Conservation (phyloP, 768 basidiomycete species). For the Hericium coralloides region DNA sequence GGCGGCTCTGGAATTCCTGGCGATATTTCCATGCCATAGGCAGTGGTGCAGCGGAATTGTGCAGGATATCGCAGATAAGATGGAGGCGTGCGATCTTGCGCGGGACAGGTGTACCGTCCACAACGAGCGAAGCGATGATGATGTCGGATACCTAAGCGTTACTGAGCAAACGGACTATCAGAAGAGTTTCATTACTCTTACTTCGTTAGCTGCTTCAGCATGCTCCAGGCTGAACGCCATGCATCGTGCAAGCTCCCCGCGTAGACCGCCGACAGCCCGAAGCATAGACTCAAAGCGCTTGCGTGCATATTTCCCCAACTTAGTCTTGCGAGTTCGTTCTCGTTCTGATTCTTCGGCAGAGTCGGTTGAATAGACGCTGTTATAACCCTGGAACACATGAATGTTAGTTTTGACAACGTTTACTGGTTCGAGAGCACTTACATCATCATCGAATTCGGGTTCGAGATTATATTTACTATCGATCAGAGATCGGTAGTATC, state of each 20-base stretch:
- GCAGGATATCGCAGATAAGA: slow-evolving; percentile 94
- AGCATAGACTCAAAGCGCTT: slow-evolving; percentile 88
- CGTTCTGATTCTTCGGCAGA: slow-evolving; percentile 91
- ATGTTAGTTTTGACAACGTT: not conserved
- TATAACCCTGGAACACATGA: slow-evolving; percentile 55
- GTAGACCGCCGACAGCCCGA: slow-evolving; percentile 72
- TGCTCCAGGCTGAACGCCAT: slow-evolving; percentile 98
- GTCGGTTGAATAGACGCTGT: slow-evolving; percentile 86
- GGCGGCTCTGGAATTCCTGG: slow-evolving; percentile 82
- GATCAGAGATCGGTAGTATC: slow-evolving; percentile 61
- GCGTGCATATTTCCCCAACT: slow-evolving; percentile 70
- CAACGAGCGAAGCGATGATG: slow-evolving; percentile 79
- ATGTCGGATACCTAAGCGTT: slow-evolving; percentile 71
- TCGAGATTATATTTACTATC: slow-evolving; percentile 45
- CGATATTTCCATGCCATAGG: slow-evolving; percentile 98
- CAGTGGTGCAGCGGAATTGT: slow-evolving; percentile 90
- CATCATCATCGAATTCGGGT: slow-evolving; percentile 79
- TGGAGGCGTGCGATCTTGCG: slow-evolving; percentile 93
- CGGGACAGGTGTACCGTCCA: slow-evolving; percentile 94
- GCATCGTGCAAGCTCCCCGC: slow-evolving; percentile 86
- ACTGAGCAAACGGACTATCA: not conserved
- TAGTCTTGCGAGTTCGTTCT: slow-evolving; percentile 69
- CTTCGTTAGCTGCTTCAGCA: slow-evolving; percentile 92
- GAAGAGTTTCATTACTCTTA: slow-evolving; percentile 22
- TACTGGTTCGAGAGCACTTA: slow-evolving; percentile 12